These are phyloP conservation scores for Phytophthora meadii DNA, from an alignment of 352 stramenopile genomes.

Conservation along the genomic window DNA sequence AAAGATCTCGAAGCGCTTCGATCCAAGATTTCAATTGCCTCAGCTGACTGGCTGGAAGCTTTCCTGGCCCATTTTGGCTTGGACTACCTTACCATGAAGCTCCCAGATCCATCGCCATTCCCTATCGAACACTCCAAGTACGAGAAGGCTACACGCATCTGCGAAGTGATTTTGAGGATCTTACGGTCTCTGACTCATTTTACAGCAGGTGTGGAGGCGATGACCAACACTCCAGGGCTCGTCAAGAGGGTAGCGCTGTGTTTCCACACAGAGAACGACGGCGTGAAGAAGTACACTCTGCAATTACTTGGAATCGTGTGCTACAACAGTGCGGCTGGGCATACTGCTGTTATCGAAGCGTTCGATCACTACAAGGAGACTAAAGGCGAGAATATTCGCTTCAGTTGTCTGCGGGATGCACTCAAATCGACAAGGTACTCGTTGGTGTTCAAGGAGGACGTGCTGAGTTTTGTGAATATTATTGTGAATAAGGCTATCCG, in stretches of 20 bases:
- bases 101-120: slow-evolving; percentile 83
- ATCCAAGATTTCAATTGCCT: slow-evolving; percentile 73
- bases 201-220: slow-evolving; percentile 77
- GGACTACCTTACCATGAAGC: slow-evolving; percentile 89
- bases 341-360: slow-evolving; percentile 80
- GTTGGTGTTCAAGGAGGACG: slow-evolving; percentile 89
- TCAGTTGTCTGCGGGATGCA: slow-evolving; percentile 83
- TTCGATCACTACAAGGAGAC: slow-evolving; percentile 88
- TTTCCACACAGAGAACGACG: slow-evolving; percentile 86
- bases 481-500: slow-evolving; percentile 90
- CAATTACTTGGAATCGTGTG: slow-evolving; percentile 86
- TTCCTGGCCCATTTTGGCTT: slow-evolving; percentile 81
- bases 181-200: slow-evolving; percentile 83
- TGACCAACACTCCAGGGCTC: slow-evolving; percentile 81
- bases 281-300: slow-evolving; percentile 85
- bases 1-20: slow-evolving; percentile 76
- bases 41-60: slow-evolving; percentile 79
- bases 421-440: slow-evolving; percentile 86
- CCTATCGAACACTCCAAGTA: slow-evolving; percentile 82
- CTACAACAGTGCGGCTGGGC: slow-evolving; percentile 87
- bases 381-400: slow-evolving; percentile 82
- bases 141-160: slow-evolving; percentile 79
- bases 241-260: slow-evolving; percentile 84
- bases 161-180: slow-evolving; percentile 80
- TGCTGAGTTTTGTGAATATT: slow-evolving; percentile 91